phyloP scores from a whole-genome alignment of 805 yeast species.

The Starmerella lactis-condensi region DNA sequence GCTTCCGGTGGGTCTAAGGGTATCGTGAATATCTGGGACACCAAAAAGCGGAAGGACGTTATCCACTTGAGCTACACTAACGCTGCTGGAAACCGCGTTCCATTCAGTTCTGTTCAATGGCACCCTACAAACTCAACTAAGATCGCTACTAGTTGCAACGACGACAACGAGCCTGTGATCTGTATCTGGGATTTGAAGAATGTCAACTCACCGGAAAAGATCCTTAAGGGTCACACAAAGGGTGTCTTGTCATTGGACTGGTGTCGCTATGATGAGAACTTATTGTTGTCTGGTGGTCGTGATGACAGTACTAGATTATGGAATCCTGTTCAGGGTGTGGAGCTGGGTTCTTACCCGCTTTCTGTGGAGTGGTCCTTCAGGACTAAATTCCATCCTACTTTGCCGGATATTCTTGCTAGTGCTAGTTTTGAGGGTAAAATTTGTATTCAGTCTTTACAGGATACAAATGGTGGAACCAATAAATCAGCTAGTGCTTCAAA shows the following conservation, averaged over 20 bases:
- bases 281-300: constrained; percentile 77
- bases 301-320: constrained; percentile 76
- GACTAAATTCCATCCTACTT: constrained; percentile 66
- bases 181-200: constrained; percentile 89
- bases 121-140: constrained; percentile 79
- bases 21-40: constrained; percentile 84
- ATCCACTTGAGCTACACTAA: constrained; percentile 58
- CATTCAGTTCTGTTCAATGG: constrained; percentile 76
- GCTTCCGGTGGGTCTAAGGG: constrained; percentile 80
- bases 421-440: constrained; percentile 68
- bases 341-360: constrained; percentile 74
- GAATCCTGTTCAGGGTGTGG: constrained; percentile 64
- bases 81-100: constrained; percentile 32
- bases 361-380: constrained; percentile 88
- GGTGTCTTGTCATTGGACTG: constrained; percentile 86
- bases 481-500: constrained; percentile 29
- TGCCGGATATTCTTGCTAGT: constrained; percentile 60
- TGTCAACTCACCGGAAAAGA: constrained; percentile 69
- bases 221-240: constrained; percentile 61
- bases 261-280: constrained; percentile 65
- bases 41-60: constrained; percentile 72
- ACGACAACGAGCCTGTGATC: constrained; percentile 53
- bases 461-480: constrained; percentile 32
- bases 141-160: constrained; percentile 71
- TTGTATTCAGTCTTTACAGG: constrained; percentile 70